These are phyloP conservation scores for Gardenia jasminoides DNA, from an alignment of 257 asterid species.

Conservation along the genomic window DNA sequence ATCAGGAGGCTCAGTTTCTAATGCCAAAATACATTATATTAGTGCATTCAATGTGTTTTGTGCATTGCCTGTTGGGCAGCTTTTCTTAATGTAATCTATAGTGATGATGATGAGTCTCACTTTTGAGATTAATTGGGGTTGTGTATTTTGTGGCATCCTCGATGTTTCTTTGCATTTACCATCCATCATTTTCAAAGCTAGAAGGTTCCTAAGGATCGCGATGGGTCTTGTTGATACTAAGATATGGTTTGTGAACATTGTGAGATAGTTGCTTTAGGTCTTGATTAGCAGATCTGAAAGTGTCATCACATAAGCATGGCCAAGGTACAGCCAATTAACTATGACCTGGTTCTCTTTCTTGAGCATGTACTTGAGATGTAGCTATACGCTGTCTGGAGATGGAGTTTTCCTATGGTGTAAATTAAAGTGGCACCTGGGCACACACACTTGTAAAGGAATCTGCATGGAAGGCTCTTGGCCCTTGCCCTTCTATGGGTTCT, in stretches of 20 bases:
- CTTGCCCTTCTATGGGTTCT: neutral
- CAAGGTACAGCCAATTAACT: neutral
- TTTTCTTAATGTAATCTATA: neutral
- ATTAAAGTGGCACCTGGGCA: neutral
- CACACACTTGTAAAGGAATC: too few relatives aligned
- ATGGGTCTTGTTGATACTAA: too few relatives aligned
- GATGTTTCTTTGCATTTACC: neutral
- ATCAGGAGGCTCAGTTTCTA: too few relatives aligned
- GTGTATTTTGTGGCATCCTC: neutral
- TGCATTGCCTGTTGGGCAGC: neutral
- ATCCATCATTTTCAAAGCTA: neutral
- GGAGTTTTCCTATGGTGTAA: neutral
- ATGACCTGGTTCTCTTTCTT: neutral
- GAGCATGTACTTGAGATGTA: neutral
- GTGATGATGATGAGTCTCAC: neutral
- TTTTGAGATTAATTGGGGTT: neutral
- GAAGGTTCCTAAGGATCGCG: neutral
- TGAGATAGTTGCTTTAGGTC: too few relatives aligned
- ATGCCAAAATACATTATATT: too few relatives aligned
- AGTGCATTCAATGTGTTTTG: neutral
- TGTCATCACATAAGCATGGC: neutral
- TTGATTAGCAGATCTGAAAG: neutral
- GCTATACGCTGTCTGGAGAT: neutral
- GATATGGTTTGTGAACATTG: too few relatives aligned
- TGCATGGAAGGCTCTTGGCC: too few relatives aligned